phyloP scores from a whole-genome alignment of 2,329 filamentous ascomycete species.

The Trichophyton verrucosum region DNA sequence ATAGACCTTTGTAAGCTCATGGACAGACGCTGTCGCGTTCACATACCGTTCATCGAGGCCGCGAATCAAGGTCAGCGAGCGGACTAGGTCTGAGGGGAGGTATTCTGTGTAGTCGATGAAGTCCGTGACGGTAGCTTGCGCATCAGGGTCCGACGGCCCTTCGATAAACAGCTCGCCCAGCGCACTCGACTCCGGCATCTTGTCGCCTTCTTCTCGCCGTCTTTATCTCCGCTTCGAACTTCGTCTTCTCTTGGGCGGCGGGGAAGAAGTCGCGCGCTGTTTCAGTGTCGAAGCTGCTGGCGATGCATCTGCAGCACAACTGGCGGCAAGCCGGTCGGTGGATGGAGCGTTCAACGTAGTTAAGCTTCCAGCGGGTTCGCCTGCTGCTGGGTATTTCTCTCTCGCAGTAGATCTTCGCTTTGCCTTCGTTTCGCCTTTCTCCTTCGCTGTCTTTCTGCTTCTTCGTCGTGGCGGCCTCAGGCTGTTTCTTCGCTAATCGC shows the following conservation, averaged over 20 bases:
- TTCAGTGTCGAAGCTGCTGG: not conserved
- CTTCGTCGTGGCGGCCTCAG: too few relatives aligned
- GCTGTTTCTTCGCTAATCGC: not conserved
- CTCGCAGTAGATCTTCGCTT: not conserved
- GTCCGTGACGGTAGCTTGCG: conserved; percentile 53
- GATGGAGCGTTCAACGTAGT: not conserved
- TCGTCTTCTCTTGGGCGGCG: not conserved
- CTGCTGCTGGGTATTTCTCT: not conserved
- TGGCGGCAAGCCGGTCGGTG: not conserved
- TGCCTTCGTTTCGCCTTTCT: not conserved
- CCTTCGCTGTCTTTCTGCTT: not conserved
- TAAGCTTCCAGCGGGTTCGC: not conserved
- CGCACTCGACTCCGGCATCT: conserved; percentile 33
- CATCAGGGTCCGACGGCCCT: conserved; percentile 48
- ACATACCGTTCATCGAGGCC: conserved; percentile 36
- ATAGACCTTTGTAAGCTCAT: conserved; percentile 33
- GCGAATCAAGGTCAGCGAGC: conserved; percentile 50
- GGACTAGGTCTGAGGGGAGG: conserved; percentile 52
- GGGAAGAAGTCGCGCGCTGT: not conserved
- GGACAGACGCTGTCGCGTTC: conserved; percentile 28
- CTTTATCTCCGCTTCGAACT: not conserved
- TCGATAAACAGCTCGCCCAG: conserved; percentile 34
- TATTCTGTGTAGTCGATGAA: conserved; percentile 59
- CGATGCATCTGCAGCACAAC: not conserved
- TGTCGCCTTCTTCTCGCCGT: not conserved